phyloP scores from a whole-genome alignment of 2,329 filamentous ascomycete genomes.

The Dendryphion nanum region DNA sequence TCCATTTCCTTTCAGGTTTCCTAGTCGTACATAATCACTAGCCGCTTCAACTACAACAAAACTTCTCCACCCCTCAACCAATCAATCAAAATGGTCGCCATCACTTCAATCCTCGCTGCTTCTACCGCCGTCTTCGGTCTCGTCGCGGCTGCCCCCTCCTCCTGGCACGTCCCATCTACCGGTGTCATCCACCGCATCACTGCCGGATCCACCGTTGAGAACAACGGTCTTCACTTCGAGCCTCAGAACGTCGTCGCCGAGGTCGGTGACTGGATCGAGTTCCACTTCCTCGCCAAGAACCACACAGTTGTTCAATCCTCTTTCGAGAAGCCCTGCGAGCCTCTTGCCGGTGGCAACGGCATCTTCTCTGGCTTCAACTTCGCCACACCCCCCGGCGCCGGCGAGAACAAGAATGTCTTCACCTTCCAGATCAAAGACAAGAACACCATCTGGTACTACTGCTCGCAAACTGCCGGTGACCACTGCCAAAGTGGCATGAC shows the following conservation, averaged over 20 bases:
- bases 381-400: constrained; percentile 36
- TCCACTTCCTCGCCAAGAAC: constrained; percentile 57
- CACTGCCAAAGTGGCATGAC: constrained; percentile 75
- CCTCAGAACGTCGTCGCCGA: constrained; percentile 32
- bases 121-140: constrained; percentile 19
- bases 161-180: constrained; percentile 13
- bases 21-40: constrained; percentile 7
- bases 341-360: constrained; percentile 50
- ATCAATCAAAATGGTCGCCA: constrained; percentile 24
- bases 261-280: constrained; percentile 41
- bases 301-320: constrained; percentile 75
- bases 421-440: constrained; percentile 65
- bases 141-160: constrained; percentile 15
- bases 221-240: constrained; percentile 31
- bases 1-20: constrained; percentile 7
- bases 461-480: constrained; percentile 57
- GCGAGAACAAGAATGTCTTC: constrained; percentile 51
- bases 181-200: constrained; percentile 28
- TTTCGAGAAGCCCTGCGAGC: constrained; percentile 68
- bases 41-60: not conserved
- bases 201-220: constrained; percentile 22
- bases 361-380: constrained; percentile 65
- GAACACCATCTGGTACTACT: constrained; percentile 77
- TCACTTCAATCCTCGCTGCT: constrained; percentile 18
- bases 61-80: not conserved